Evolutionary conservation across 1,139 yeast genomes (phyloP), one percentile per base, ranked within the genome.

Genomic region (Blastobotrys malaysiensis): DNA sequence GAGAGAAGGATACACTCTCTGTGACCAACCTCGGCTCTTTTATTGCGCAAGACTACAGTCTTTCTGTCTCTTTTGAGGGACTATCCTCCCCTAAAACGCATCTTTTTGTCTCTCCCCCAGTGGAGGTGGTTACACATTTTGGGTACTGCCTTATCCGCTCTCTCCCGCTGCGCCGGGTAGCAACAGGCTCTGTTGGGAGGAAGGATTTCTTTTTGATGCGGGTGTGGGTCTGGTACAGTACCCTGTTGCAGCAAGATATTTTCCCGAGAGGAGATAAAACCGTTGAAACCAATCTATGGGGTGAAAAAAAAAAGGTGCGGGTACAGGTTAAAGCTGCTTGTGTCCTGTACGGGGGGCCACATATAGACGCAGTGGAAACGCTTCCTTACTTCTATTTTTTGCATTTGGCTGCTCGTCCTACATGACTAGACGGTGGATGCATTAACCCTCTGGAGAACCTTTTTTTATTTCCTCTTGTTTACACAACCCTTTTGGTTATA

Each of bases 1-100:
- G n/a, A n/a, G n/a, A n/a, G n/a, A n/a, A n/a, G n/a, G n/a, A n/a
- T n/a, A n/a, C n/a, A n/a, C n/a, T n/a, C n/a, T n/a, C n/a, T n/a
- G n/a, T n/a, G n/a, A n/a, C n/a, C n/a, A n/a, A n/a, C n/a, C 26
- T 22, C 26, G 7, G 26, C 7, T 22, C 26, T 22, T 26, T n/a
- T 2, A 13, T 31, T 31, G 39, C 39, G 39, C 39, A 31, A 31
- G 3, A 26, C n/a, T n/a, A 13, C 36, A 26, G 5, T 26, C 31
- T 46, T 13, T 46, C 31, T 46, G 20, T 46, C 43, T 26, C 48
- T 46, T n/a, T 18, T 18, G 39, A 13, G 45, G n/a, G 36, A 31
- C 39, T 31, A 31, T 31, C 39, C 16, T 31, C 14, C 5, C 39
- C 39, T 31, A 31, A 31, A 31, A 31, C 39, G 39, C 39, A 31